These are phyloP conservation scores for Trichoderma polysporum DNA, from an alignment of 2,329 filamentous ascomycete species.

Conservation along the genomic window DNA sequence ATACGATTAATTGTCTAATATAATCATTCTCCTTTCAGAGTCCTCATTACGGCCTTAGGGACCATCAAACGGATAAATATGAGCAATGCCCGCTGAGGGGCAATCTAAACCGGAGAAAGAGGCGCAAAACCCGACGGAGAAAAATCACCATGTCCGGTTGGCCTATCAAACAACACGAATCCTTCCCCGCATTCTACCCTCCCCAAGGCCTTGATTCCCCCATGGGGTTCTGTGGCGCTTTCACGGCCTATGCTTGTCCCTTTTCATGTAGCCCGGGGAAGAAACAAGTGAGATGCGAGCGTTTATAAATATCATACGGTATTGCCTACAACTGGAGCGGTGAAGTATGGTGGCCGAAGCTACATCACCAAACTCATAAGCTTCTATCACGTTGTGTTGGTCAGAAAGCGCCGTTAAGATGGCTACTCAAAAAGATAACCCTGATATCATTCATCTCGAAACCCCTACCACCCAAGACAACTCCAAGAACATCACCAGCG, in stretches of 20 bases:
- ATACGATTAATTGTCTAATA: background rate
- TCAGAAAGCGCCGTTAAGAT: background rate
- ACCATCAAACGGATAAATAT: background rate
- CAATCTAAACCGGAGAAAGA: slow-evolving; percentile 6
- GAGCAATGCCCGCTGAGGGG: slow-evolving; percentile 11
- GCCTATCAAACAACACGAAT: slow-evolving; percentile 14
- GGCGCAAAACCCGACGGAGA: slow-evolving; percentile 10
- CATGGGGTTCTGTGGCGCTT: slow-evolving; percentile 7
- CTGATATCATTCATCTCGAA: slow-evolving; percentile 20
- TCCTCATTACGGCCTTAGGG: background rate
- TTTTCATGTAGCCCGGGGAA: background rate
- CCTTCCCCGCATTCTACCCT: slow-evolving; percentile 4
- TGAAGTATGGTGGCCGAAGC: background rate
- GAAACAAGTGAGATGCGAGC: background rate
- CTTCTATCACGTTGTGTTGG: background rate
- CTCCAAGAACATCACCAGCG: background rate
- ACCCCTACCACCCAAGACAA: background rate
- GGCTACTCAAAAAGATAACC: slow-evolving; percentile 8
- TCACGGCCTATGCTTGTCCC: background rate
- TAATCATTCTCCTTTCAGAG: too few relatives aligned
- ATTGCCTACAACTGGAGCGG: background rate
- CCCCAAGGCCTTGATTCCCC: background rate
- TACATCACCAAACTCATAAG: background rate
- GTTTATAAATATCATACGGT: slow-evolving; percentile 11
- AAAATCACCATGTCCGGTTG: background rate